Percentiles rank a stretch among this genome's conserved stretches.
phyloP scores from a whole-genome alignment of 2,329 filamentous ascomycete genomes.

The Cryphonectria radicalis region DNA sequence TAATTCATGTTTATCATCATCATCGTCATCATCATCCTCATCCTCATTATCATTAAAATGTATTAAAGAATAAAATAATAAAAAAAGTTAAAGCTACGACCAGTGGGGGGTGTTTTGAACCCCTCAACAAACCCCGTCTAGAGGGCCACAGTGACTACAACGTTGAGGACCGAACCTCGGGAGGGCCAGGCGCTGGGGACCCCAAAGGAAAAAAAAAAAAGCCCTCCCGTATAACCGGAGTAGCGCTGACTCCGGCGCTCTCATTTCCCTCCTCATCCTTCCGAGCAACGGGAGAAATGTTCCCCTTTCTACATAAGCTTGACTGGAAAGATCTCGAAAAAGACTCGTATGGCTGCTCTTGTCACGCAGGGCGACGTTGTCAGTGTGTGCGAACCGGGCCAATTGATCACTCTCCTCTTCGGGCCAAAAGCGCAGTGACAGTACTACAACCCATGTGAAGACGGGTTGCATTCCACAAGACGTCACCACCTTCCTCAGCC shows the following conservation, averaged over 20 bases:
- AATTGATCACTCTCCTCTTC: not conserved
- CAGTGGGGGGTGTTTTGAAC: not conserved
- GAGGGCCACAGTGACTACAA: not conserved
- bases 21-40: too few species aligned
- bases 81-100: not conserved
- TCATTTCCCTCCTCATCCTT: conserved; percentile 2
- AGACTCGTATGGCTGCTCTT: not conserved
- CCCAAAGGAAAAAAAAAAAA: not conserved
- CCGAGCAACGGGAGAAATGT: not conserved
- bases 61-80: too few species aligned
- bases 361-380: not conserved
- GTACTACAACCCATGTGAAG: conserved; percentile 2
- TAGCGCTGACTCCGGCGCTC: conserved; percentile 1
- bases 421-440: not conserved
- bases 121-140: not conserved
- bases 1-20: not conserved
- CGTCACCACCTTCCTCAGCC: not conserved
- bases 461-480: not conserved
- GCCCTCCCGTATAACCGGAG: not conserved
- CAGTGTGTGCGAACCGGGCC: not conserved
- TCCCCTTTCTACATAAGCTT: not conserved
- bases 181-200: not conserved
- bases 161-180: not conserved
- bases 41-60: too few species aligned
- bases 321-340: not conserved